Evolutionary conservation across 495 filamentous ascomycete species (phyloP).

Genomic region (Penicillium chermesinum): DNA sequence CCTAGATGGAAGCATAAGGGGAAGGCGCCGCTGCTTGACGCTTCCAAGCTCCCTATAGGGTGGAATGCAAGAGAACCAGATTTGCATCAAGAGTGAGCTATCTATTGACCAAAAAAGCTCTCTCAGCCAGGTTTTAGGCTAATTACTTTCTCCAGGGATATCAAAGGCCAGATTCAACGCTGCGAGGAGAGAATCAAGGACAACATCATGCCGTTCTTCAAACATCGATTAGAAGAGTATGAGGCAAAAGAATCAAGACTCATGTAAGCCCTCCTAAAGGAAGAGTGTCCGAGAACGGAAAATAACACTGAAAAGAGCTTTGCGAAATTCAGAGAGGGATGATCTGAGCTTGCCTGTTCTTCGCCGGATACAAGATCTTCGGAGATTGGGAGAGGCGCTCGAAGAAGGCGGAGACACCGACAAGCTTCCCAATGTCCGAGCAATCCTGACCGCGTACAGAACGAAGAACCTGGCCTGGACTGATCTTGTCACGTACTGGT

Average conservation of each 20-base stretch:
- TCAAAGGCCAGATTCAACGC: neutral
- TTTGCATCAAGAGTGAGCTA: neutral
- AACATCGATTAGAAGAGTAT: neutral
- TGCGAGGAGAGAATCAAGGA: slow-evolving; percentile 4
- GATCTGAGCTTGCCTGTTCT: neutral
- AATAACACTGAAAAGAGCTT: neutral
- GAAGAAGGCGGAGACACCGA: neutral
- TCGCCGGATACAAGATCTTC: neutral
- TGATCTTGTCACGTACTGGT: slow-evolving; percentile 7
- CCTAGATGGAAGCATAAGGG: neutral
- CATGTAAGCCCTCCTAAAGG: neutral
- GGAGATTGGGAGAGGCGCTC: neutral
- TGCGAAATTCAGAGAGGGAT: neutral
- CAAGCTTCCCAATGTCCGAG: neutral
- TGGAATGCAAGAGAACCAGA: neutral
- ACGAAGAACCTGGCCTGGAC: neutral
- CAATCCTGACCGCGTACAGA: neutral
- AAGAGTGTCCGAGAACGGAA: neutral
- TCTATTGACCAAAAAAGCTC: neutral
- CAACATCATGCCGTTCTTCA: neutral
- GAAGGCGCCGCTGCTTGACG: neutral
- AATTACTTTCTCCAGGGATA: no score
- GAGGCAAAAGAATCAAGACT: neutral
- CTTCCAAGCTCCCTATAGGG: neutral
- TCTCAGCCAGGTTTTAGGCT: neutral